Percentiles rank a stretch among this genome's conserved stretches.
Conservation (phyloP, 257 asterid genomes). For the Nicotiana tabacum region DNA sequence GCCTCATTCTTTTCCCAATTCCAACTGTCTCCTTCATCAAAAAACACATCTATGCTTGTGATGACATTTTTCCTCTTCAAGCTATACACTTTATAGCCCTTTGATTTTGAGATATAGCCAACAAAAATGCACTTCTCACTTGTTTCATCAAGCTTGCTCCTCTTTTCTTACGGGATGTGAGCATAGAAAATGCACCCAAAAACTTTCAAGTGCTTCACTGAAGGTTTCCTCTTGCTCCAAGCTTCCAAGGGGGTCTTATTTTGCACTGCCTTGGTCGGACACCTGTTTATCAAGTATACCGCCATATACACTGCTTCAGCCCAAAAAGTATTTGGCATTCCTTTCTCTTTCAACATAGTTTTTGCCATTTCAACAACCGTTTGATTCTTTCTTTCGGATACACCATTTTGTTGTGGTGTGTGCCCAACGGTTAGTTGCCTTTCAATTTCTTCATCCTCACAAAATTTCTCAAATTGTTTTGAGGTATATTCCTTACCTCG, state of each 20-base stretch:
- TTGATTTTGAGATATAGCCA: background rate
- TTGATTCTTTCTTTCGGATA: background rate
- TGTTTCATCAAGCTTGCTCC: background rate
- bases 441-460: background rate
- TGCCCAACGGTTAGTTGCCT: background rate
- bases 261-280: background rate
- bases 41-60: no score
- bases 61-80: no score
- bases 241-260: background rate
- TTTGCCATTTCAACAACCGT: background rate
- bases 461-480: background rate
- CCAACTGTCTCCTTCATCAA: no score
- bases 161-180: background rate
- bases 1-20: no score
- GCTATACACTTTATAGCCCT: no score
- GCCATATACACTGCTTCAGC: background rate
- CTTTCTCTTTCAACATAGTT: background rate
- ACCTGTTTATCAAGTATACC: background rate
- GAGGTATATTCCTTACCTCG: conserved; percentile 1
- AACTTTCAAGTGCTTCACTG: background rate
- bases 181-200: background rate
- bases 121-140: background rate
- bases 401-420: background rate
- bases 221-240: background rate
- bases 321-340: background rate